phyloP scores from a whole-genome alignment of 2,329 filamentous ascomycete genomes.

The Microcera coccophila region DNA sequence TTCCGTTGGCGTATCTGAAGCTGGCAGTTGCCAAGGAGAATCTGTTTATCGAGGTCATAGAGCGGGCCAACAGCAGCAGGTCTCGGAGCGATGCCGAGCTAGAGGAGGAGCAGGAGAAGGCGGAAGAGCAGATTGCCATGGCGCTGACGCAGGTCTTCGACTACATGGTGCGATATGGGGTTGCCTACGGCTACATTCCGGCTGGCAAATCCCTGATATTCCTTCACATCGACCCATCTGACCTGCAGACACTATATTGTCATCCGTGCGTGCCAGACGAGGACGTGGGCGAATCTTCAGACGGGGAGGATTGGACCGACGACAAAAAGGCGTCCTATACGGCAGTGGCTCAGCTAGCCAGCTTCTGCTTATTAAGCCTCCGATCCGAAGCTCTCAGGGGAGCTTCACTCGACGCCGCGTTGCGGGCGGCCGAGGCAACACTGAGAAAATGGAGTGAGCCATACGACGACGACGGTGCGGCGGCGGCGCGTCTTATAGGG shows the following conservation, averaged over 20 bases:
- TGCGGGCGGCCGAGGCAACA: slow-evolving; percentile 5
- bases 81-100: slow-evolving; percentile 1
- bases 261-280: slow-evolving; percentile 12
- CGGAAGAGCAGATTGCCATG: slow-evolving; percentile 15
- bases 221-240: slow-evolving; percentile 18
- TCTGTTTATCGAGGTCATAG: slow-evolving; percentile 10
- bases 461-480: no score
- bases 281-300: slow-evolving; percentile 8
- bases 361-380: slow-evolving; percentile 19
- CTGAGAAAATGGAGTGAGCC: slow-evolving; percentile 17
- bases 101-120: background rate
- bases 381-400: slow-evolving; percentile 13
- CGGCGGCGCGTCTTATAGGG: slow-evolving; percentile 6
- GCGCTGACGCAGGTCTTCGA: slow-evolving; percentile 19
- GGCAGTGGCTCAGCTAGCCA: slow-evolving; percentile 18
- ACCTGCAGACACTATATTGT: slow-evolving; percentile 16
- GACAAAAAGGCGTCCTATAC: slow-evolving; percentile 10
- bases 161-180: slow-evolving; percentile 16
- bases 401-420: slow-evolving; percentile 9
- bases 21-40: slow-evolving; percentile 7
- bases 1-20: slow-evolving; percentile 4
- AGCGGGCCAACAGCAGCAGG: slow-evolving; percentile 7
- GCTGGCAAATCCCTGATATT: slow-evolving; percentile 24
- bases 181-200: slow-evolving; percentile 25
- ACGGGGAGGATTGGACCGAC: slow-evolving; percentile 2